These are phyloP conservation scores for Scutellaria baicalensis DNA, from an alignment of 257 asterid species.

Conservation along the genomic window DNA sequence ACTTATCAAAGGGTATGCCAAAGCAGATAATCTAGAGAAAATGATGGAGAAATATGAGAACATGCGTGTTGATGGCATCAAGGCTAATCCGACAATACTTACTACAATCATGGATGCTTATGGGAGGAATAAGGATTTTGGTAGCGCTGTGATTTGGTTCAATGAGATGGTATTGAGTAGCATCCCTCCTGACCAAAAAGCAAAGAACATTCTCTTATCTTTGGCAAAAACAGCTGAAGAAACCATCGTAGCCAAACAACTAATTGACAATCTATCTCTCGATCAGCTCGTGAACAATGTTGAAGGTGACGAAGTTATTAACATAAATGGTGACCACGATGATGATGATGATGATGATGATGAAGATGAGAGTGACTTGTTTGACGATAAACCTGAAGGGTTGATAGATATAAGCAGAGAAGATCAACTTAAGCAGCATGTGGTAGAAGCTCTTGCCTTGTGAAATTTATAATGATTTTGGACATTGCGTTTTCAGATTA, in stretches of 20 bases:
- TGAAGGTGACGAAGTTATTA: constrained; percentile 14
- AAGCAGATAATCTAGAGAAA: constrained; percentile 54
- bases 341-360: background rate
- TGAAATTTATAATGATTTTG: constrained; percentile 11
- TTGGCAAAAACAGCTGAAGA: constrained; percentile 80
- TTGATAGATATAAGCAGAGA: constrained; percentile 7
- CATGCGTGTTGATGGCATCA: constrained; percentile 59
- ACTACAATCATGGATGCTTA: constrained; percentile 93
- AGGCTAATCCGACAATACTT: constrained; percentile 56
- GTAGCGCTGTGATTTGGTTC: constrained; percentile 72
- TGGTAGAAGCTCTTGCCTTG: constrained; percentile 18
- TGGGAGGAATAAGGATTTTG: constrained; percentile 75
- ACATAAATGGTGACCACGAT: constrained; percentile 5
- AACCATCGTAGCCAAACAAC: constrained; percentile 58
- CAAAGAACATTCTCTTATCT: constrained; percentile 80
- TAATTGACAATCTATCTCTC: constrained; percentile 28
- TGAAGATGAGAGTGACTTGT: background rate
- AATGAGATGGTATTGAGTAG: constrained; percentile 73
- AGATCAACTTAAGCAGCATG: constrained; percentile 1
- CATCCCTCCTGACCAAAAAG: constrained; percentile 66
- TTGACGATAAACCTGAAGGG: constrained; percentile 18
- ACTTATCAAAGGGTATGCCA: constrained; percentile 83
- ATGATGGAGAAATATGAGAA: constrained; percentile 79
- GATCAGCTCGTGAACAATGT: background rate
- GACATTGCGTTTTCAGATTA: background rate